Percentiles rank a stretch among this genome's conserved stretches.
phyloP scores from a whole-genome alignment of 2,329 filamentous ascomycete genomes.

The Pseudopyrenochaeta lycopersici region DNA sequence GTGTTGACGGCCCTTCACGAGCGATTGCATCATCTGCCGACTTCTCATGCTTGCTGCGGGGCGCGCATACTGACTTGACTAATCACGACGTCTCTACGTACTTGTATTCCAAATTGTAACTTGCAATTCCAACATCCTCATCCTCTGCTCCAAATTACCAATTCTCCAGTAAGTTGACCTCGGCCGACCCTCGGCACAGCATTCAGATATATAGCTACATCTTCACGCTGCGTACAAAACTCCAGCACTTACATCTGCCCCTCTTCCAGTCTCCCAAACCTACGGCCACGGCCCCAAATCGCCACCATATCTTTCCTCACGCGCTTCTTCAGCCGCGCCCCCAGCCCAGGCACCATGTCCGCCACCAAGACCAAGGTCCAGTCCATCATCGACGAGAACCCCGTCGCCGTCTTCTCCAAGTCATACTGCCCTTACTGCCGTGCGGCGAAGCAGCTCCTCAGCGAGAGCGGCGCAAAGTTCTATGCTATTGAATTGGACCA shows the following conservation, averaged over 20 bases:
- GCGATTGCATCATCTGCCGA: constrained; percentile 44
- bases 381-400: constrained; percentile 86
- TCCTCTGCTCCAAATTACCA: not conserved
- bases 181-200: not conserved
- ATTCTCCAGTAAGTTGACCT: too few species aligned
- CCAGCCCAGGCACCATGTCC: constrained; percentile 75
- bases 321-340: constrained; percentile 71
- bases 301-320: constrained; percentile 73
- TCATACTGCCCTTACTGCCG: constrained; percentile 95
- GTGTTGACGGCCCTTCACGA: constrained; percentile 15
- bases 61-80: constrained; percentile 33
- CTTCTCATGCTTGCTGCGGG: constrained; percentile 33
- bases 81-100: constrained; percentile 14
- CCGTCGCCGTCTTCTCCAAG: constrained; percentile 96
- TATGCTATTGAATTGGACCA: constrained; percentile 84
- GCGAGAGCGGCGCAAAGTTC: constrained; percentile 75
- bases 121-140: not conserved
- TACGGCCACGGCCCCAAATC: constrained; percentile 19
- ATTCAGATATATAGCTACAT: not conserved
- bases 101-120: constrained; percentile 32
- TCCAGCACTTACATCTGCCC: not conserved
- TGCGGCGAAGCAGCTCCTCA: constrained; percentile 78
- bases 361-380: constrained; percentile 85
- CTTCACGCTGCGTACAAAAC: not conserved
- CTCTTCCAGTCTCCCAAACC: not conserved